Conservation (phyloP, 2,329 filamentous ascomycete genomes). For the Neurospora sp. region DNA sequence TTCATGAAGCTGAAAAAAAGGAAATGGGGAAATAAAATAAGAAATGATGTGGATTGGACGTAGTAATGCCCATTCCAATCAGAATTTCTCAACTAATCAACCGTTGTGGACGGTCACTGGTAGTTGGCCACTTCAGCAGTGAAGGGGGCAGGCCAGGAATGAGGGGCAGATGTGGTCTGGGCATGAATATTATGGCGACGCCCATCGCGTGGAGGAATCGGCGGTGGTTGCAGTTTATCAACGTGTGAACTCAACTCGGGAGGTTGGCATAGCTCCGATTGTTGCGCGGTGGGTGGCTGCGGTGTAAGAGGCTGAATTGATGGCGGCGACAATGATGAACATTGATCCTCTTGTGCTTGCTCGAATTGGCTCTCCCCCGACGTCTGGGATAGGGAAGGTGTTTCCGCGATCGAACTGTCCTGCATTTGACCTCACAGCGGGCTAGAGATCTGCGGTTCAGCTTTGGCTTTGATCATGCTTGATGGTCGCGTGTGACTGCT, state of each 20-base stretch:
- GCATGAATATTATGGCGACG: not conserved
- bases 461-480: conserved; percentile 36
- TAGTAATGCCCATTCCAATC: not conserved
- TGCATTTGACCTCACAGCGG: not conserved
- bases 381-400: not conserved
- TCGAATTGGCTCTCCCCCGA: not conserved
- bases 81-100: not conserved
- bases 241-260: not conserved
- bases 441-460: conserved; percentile 30
- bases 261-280: not conserved
- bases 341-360: not conserved
- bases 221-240: not conserved
- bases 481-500: conserved; percentile 40
- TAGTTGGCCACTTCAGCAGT: not conserved
- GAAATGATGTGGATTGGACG: not conserved
- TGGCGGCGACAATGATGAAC: not conserved
- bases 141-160: not conserved
- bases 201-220: not conserved
- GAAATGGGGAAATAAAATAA: not conserved
- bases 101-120: not conserved
- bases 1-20: not conserved
- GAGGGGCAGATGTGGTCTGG: not conserved
- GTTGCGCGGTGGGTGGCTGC: not conserved
- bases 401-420: not conserved
- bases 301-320: not conserved